Evolutionary conservation across 257 asterid genomes (phyloP).

Genomic region (Oldenlandia corymbosa): DNA sequence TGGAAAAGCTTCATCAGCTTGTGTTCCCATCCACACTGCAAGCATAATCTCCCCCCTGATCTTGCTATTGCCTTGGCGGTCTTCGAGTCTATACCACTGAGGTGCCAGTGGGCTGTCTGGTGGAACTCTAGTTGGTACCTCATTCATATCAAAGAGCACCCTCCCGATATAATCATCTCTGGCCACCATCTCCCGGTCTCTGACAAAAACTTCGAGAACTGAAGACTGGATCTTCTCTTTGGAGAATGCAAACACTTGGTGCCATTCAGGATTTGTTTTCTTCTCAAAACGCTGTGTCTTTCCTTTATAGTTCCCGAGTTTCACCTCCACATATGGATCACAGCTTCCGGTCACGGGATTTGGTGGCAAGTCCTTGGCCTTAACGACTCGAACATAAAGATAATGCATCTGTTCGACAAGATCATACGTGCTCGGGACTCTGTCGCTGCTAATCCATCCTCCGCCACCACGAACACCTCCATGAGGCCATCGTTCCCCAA

Average conservation of each 20-base stretch:
- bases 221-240: slow-evolving; percentile 66
- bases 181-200: slow-evolving; percentile 51
- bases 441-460: slow-evolving; percentile 51
- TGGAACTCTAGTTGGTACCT: slow-evolving; percentile 66
- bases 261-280: slow-evolving; percentile 49
- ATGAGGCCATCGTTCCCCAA: slow-evolving; percentile 74
- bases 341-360: slow-evolving; percentile 57
- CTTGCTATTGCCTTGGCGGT: slow-evolving; percentile 37
- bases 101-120: slow-evolving; percentile 87
- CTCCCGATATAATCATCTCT: slow-evolving; percentile 56
- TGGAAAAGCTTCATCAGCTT: slow-evolving; percentile 70
- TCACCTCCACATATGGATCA: slow-evolving; percentile 76
- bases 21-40: slow-evolving; percentile 78
- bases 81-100: slow-evolving; percentile 64
- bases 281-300: slow-evolving; percentile 58
- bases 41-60: slow-evolving; percentile 60
- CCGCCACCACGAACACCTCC: slow-evolving; percentile 64
- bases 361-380: slow-evolving; percentile 54
- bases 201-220: slow-evolving; percentile 43
- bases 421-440: slow-evolving; percentile 63
- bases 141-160: slow-evolving; percentile 64
- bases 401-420: slow-evolving; percentile 84
- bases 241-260: slow-evolving; percentile 66
- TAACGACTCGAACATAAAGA: slow-evolving; percentile 74
- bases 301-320: slow-evolving; percentile 72